These are phyloP conservation scores for Tylopilus plumbeoviolaceoides DNA, from an alignment of 768 basidiomycete species.

Conservation along the genomic window DNA sequence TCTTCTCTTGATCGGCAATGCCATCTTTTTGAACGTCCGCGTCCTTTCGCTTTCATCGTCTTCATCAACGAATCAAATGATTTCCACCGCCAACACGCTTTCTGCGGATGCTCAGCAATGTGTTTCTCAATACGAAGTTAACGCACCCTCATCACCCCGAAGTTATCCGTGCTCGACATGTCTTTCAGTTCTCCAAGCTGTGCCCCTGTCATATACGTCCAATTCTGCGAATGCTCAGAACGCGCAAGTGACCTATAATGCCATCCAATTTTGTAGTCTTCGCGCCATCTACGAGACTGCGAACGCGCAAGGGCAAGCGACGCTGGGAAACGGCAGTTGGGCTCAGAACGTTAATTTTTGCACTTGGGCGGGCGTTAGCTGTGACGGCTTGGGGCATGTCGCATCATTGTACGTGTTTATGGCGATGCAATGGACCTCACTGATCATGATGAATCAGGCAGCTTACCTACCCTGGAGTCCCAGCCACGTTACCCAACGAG, in stretches of 20 bases:
- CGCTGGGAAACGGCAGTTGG: conserved; percentile 42
- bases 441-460: conserved; percentile 20
- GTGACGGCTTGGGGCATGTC: conserved; percentile 39
- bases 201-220: conserved; percentile 34
- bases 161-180: conserved; percentile 46
- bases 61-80: conserved; percentile 14
- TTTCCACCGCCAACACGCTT: conserved; percentile 27
- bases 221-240: conserved; percentile 31
- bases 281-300: conserved; percentile 40
- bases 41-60: conserved; percentile 22
- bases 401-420: conserved; percentile 36
- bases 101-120: conserved; percentile 42
- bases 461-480: conserved; percentile 45
- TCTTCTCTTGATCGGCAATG: conserved; percentile 41
- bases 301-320: conserved; percentile 34
- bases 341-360: conserved; percentile 43
- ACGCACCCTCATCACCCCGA: conserved; percentile 41
- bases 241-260: conserved; percentile 30
- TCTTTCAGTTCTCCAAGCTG: conserved; percentile 36
- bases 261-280: conserved; percentile 47
- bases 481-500: conserved; percentile 40
- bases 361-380: conserved; percentile 44
- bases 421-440: neutral
- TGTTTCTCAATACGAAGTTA: conserved; percentile 41
- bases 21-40: conserved; percentile 36